A percentile compares a stretch with the other conserved stretches of the same genome.
Evolutionary conservation across 73 alveolate genomes (phyloP).

Genomic region (Paramecium tetraurelia): DNA sequence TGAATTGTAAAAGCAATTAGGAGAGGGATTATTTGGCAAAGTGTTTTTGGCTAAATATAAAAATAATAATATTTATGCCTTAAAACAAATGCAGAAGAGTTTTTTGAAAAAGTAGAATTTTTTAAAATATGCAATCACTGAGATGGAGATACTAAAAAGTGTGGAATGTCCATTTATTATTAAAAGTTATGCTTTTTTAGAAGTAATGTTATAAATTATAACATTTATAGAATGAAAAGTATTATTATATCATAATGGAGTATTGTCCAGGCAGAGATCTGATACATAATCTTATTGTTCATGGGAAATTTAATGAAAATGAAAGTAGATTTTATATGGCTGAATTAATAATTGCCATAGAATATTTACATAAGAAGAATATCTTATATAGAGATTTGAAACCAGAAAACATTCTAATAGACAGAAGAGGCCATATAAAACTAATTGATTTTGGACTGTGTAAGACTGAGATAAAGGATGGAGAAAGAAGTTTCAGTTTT

Average conservation of each 20-base stretch:
- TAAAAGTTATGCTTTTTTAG: conserved; percentile 82
- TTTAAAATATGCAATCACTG: conserved; percentile 59
- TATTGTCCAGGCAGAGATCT: conserved; percentile 87
- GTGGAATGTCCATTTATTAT: conserved; percentile 92
- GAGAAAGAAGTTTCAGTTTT: not conserved
- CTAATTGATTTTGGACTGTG: conserved; percentile 76
- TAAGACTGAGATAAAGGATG: conserved; percentile 20
- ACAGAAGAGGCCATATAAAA: conserved; percentile 69
- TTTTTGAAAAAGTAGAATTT: conserved; percentile 50
- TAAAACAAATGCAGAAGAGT: conserved; percentile 88
- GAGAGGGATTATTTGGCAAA: conserved; percentile 76
- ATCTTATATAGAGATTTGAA: conserved; percentile 81
- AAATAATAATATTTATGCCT: conserved; percentile 57
- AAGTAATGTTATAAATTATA: conserved; percentile 44
- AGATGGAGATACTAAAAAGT: conserved; percentile 77
- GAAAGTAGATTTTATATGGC: conserved; percentile 82
- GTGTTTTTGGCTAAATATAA: conserved; percentile 70
- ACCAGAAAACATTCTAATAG: conserved; percentile 75
- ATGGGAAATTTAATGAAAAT: conserved; percentile 72
- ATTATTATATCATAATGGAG: conserved; percentile 83
- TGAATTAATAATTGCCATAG: conserved; percentile 80
- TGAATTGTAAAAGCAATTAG: not conserved
- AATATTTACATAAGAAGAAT: conserved; percentile 73
- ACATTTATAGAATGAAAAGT: conserved; percentile 75
- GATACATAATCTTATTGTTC: conserved; percentile 69